Evolutionary conservation across 805 yeast species (phyloP).

Genomic region (Lachancea sp.): DNA sequence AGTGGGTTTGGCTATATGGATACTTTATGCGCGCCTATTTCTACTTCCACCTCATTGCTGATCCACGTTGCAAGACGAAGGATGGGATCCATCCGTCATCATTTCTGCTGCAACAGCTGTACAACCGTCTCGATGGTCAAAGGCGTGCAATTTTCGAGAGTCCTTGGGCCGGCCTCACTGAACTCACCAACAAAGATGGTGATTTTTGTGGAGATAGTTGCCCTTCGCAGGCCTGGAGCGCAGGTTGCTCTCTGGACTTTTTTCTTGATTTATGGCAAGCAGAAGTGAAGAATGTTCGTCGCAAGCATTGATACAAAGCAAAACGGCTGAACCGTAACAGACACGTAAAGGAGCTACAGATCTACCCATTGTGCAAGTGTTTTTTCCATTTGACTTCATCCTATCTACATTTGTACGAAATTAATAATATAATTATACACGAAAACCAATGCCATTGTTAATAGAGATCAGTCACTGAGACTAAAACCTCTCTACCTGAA

Average conservation of each 20-base stretch:
- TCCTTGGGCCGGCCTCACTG: slow-evolving; percentile 91
- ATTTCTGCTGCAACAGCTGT: slow-evolving; percentile 51
- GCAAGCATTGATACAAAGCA: too few species aligned
- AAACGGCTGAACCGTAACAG: too few species aligned
- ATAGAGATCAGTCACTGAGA: background rate
- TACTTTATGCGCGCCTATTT: slow-evolving; percentile 76
- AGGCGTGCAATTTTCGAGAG: slow-evolving; percentile 65
- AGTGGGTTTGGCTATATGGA: slow-evolving; percentile 94
- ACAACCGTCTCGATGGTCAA: slow-evolving; percentile 56
- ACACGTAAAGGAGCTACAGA: too few species aligned
- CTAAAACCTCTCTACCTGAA: background rate
- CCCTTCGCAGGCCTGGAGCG: slow-evolving; percentile 97
- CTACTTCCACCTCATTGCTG: slow-evolving; percentile 41
- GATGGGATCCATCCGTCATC: slow-evolving; percentile 37
- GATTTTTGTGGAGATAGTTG: slow-evolving; percentile 76
- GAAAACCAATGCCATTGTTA: slow-evolving; percentile 1
- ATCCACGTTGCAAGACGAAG: slow-evolving; percentile 33
- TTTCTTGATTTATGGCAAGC: slow-evolving; percentile 54
- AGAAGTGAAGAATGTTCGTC: slow-evolving; percentile 13
- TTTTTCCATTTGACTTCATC: too few species aligned
- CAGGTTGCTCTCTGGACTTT: slow-evolving; percentile 77
- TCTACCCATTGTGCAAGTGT: too few species aligned
- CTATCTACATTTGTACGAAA: too few species aligned
- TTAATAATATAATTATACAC: too few species aligned
- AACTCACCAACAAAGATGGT: slow-evolving; percentile 85